Evolutionary conservation across 257 asterid species (phyloP).

Genomic region (Haberlea rhodopensis): DNA sequence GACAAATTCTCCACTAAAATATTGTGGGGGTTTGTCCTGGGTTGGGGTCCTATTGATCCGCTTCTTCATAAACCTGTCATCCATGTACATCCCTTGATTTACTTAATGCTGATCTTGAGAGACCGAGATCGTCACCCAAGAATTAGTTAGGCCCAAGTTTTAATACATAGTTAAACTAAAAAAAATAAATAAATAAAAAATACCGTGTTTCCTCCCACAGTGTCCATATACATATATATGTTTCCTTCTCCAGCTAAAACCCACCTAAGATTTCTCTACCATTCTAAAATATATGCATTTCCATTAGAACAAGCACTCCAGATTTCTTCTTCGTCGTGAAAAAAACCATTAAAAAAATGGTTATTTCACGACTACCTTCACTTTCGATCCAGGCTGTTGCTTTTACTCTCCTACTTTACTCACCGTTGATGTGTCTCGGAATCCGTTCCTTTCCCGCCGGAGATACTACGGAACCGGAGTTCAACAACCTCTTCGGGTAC

Average conservation of each 20-base stretch:
- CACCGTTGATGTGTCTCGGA: conserved; percentile 40
- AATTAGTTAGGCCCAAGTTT: too few relatives aligned
- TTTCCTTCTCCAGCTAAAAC: conserved; percentile 25
- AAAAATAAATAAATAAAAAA: too few relatives aligned
- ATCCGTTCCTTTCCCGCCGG: conserved; percentile 59
- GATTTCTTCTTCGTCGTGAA: not conserved
- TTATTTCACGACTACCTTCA: conserved; percentile 21
- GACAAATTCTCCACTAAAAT: too few relatives aligned
- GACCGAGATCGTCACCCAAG: too few relatives aligned
- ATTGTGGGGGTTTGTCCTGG: too few relatives aligned
- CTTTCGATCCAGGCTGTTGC: conserved; percentile 20
- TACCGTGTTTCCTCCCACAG: conserved; percentile 12
- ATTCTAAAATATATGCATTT: conserved; percentile 21
- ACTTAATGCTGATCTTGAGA: too few relatives aligned
- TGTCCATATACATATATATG: not conserved
- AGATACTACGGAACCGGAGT: conserved; percentile 1
- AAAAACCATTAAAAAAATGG: conserved; percentile 37
- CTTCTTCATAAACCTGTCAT: too few relatives aligned
- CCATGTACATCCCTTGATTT: too few relatives aligned
- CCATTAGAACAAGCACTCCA: conserved; percentile 5
- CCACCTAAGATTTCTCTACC: not conserved
- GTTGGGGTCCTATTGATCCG: too few relatives aligned
- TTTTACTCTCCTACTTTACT: conserved; percentile 28
- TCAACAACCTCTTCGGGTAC: conserved; percentile 26
- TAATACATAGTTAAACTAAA: too few relatives aligned